Base-by-base conservation (phyloP, 768 basidiomycete species). In the Pholiota conissans region DNA sequence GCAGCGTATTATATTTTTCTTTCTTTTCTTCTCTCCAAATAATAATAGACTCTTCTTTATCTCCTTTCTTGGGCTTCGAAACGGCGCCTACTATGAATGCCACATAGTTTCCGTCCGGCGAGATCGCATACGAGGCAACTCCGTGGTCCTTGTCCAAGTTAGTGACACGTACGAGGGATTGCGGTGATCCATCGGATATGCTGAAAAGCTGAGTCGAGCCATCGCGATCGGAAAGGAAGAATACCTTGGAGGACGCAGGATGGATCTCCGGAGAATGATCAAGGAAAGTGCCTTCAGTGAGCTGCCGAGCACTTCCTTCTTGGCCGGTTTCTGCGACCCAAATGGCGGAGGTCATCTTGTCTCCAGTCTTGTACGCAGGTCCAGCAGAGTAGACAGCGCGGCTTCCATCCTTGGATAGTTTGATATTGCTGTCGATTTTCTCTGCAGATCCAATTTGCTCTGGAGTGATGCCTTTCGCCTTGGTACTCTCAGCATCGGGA, bases 371-470 rank as follows among this genome's bases (percentile, higher is more conserved):
- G 54, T 56, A 60, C 3, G 47, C 30, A 7, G 60, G 60, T 14
- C 56, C 52, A 16, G 49, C 47, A 26, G 52, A 37, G 22, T 61
- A 61, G 2, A 55, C 30, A 16, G 57, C 49, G n/a, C 49, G 39
- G 2, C 46, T 32, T 34, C 60, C 60, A 24, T 61, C 60, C n/a
- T 32, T 61, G 1, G 56, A 61, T 35, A 61, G 52, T 35, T 55
- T 61, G 30, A 57, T 39, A 3, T 57, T 48, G 24, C 8, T 11
- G n/a, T 39, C 30, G 32, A 61, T 57, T 24, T 32, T 37, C 27
- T 56, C 59, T 32, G 59, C 49, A n/a, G 55, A 56, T 22, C 50
- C 54, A 29, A 60, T 16, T 22, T 61, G 55, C 27, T 61, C 46
- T 26, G 56, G 60, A 35, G 56, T 61, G 30, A 61, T 50, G 8